Base-by-base conservation (phyloP, 2,329 filamentous ascomycete species). In the Dichotomopilus funicola region DNA sequence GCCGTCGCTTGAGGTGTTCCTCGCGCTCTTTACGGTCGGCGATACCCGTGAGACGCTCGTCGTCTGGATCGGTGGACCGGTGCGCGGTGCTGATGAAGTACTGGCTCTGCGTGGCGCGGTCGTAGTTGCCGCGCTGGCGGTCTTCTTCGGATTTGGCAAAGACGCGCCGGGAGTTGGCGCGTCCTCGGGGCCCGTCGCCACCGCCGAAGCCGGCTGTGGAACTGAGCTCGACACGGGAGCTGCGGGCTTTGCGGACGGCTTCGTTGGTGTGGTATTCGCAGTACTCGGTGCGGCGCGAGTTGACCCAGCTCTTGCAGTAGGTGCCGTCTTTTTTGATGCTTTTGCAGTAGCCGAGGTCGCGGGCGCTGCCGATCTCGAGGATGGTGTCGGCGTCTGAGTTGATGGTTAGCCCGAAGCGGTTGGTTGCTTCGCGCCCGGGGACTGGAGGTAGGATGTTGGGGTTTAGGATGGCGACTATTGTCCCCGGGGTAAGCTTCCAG, bases 401-500 rank as follows among this genome's bases (percentile, higher is more conserved):
- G 60, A 99, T 81, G 11, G 90, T 88, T 4, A 99, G 77, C 49
- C 86, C 89, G 72, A 97, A 99, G 36, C 84, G 83, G 33, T 91
- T 91, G 0, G 88, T 92, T 60, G 91, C 88, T 12, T 83, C 78
- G 58, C 84, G 85, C 19, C 85, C 82, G 1, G 83, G 83, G 0
- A 88, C 87, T 0, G 92, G 92, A 3, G 92, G 90, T 84, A 99
- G 89, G 63, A 97, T 87, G 13, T 78, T 84, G 1, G 94, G 94
- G 66, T 99, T 99, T 35, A 99, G 77, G 33, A 99, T 88, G 5
- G 92, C 94, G 54, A 99, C 78, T 1, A 97, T 80, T 0, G 91
- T 96, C n/a, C 94, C 94, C 1, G 89, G 82, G 0, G 85, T 85
- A n/a, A 97, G 76, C 67, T 95, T 95, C 87, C 92, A 97, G 74